Evolutionary conservation across 805 yeast genomes (phyloP).

Genomic region (Candida ficus): DNA sequence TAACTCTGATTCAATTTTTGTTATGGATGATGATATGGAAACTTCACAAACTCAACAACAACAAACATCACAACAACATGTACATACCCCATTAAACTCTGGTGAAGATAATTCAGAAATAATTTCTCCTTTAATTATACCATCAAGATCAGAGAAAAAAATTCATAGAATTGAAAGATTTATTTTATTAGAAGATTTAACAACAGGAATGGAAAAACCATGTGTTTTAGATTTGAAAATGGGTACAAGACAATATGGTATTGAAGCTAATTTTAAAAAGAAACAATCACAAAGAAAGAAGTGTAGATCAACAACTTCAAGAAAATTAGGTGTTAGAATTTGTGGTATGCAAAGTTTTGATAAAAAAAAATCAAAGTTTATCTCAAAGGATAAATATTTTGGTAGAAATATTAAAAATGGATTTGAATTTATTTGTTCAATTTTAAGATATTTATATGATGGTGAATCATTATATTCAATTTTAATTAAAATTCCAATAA

Average conservation of each 20-base stretch:
- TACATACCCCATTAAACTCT: neutral
- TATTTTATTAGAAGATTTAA: conserved; percentile 83
- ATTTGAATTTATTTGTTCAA: conserved; percentile 65
- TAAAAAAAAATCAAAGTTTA: conserved; percentile 36
- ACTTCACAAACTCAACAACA: neutral
- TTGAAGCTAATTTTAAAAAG: conserved; percentile 75
- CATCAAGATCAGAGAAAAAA: conserved; percentile 25
- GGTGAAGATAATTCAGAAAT: conserved; percentile 11
- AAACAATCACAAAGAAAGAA: conserved; percentile 75
- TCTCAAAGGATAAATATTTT: conserved; percentile 84
- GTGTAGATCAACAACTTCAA: conserved; percentile 76
- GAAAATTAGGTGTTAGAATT: conserved; percentile 80
- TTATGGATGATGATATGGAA: conserved; percentile 38
- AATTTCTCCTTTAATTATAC: conserved; percentile 18
- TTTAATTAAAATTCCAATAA: conserved; percentile 57
- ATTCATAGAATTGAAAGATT: conserved; percentile 70
- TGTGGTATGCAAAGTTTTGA: conserved; percentile 95
- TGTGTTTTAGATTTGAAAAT: conserved; percentile 93
- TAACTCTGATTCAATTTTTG: conserved; percentile 33
- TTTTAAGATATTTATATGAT: conserved; percentile 76
- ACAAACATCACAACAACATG: too few species aligned
- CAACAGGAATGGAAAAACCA: conserved; percentile 75
- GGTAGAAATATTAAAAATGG: conserved; percentile 78
- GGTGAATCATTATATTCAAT: conserved; percentile 58
- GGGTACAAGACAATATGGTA: conserved; percentile 98